Evolutionary conservation across 805 yeast genomes (phyloP).

Genomic region (Saccharomycopsis vini): DNA sequence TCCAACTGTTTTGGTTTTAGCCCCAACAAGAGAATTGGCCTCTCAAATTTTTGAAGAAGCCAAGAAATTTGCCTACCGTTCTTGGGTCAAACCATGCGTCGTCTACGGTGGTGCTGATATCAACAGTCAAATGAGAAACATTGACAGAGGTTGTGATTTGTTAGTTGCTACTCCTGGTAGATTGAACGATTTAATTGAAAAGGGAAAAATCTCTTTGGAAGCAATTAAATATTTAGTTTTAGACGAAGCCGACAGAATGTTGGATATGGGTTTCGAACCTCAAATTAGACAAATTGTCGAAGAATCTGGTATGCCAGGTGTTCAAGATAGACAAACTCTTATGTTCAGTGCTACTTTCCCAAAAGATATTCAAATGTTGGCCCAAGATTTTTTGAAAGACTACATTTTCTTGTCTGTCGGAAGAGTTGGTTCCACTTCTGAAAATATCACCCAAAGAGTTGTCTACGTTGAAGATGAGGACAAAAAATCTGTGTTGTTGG

Average conservation of each 20-base stretch:
- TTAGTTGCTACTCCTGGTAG: conserved; percentile 99
- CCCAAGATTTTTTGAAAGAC: conserved; percentile 92
- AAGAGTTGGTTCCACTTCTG: conserved; percentile 98
- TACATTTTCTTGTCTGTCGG: conserved; percentile 96
- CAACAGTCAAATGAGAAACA: conserved; percentile 74
- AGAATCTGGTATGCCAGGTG: conserved; percentile 96
- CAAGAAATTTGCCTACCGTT: conserved; percentile 89
- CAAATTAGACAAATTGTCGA: conserved; percentile 98
- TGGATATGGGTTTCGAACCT: conserved; percentile 99
- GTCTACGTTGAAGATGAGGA: conserved; percentile 89
- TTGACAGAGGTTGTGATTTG: conserved; percentile 90
- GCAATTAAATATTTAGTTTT: conserved; percentile 89
- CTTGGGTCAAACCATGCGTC: conserved; percentile 95
- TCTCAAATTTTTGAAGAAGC: conserved; percentile 96
- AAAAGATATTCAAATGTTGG: conserved; percentile 90
- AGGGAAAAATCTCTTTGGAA: conserved; percentile 84
- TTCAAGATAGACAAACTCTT: conserved; percentile 85
- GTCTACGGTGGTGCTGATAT: conserved; percentile 99
- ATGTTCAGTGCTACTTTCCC: conserved; percentile 99
- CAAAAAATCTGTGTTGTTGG: conserved; percentile 70
- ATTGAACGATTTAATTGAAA: conserved; percentile 87
- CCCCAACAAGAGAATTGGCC: conserved; percentile 99
- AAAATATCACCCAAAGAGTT: conserved; percentile 92
- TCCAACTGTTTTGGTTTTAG: conserved; percentile 93
- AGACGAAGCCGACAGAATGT: conserved; percentile 99